A percentile compares a stretch with the other conserved stretches of the same genome.
Conservation (phyloP, 129 eudicot genomes). For the Glebionis coronaria region DNA sequence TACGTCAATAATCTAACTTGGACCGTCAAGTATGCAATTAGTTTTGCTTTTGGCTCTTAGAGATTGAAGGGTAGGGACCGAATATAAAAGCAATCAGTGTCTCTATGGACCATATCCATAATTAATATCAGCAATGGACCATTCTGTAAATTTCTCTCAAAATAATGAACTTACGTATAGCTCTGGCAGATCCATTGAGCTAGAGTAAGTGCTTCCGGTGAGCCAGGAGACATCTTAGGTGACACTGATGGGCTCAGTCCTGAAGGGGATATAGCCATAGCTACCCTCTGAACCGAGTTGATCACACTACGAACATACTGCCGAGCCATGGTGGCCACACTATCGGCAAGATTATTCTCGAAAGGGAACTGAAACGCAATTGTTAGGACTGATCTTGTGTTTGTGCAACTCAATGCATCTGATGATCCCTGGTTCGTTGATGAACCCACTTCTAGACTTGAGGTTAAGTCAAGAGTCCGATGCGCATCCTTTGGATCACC, state of each 20-base stretch:
- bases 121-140: too few relatives aligned
- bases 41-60: too few relatives aligned
- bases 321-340: slow-evolving; percentile 94
- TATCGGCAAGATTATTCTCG: slow-evolving; percentile 77
- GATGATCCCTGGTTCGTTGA: slow-evolving; percentile 41
- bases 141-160: background rate
- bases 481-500: slow-evolving; percentile 55
- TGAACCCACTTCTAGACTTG: slow-evolving; percentile 94
- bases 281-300: slow-evolving; percentile 93
- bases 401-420: slow-evolving; percentile 36
- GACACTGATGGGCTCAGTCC: slow-evolving; percentile 58
- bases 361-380: slow-evolving; percentile 95
- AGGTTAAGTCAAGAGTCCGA: slow-evolving; percentile 82
- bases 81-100: too few relatives aligned
- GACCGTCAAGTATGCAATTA: too few relatives aligned
- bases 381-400: slow-evolving; percentile 69
- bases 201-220: slow-evolving; percentile 89
- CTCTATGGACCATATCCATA: too few relatives aligned
- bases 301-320: slow-evolving; percentile 92
- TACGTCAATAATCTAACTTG: too few relatives aligned
- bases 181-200: slow-evolving; percentile 97
- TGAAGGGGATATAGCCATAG: slow-evolving; percentile 88
- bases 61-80: too few relatives aligned
- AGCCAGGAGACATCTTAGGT: slow-evolving; percentile 62
- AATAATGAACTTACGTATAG: slow-evolving; percentile 51